Conservation (phyloP, 2,329 filamentous ascomycete species). For the Fusarium sp. region DNA sequence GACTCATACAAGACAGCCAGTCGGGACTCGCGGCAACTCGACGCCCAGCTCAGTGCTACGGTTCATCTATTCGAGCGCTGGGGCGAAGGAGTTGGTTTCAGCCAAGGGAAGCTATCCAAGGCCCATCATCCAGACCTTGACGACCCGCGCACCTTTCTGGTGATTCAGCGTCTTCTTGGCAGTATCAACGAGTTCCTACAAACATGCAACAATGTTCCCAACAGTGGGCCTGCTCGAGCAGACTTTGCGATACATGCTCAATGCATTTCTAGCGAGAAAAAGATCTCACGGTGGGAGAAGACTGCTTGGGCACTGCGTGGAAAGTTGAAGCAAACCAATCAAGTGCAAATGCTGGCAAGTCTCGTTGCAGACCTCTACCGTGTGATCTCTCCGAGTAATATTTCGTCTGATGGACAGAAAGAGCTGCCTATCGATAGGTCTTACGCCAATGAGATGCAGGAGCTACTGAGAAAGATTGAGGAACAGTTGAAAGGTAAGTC, state of each 20-base stretch:
- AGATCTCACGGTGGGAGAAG: background rate
- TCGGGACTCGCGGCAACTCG: background rate
- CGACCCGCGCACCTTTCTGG: accelerated
- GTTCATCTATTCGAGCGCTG: background rate
- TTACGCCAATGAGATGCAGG: background rate
- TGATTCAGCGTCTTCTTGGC: accelerated
- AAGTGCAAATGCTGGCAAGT: background rate
- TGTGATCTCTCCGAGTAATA: accelerated
- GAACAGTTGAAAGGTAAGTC: background rate
- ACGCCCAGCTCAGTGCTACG: background rate
- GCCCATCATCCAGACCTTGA: background rate
- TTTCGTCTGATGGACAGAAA: accelerated
- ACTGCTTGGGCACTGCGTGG: background rate
- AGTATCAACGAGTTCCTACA: background rate
- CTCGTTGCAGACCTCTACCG: background rate
- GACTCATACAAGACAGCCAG: background rate
- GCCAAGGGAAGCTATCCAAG: background rate
- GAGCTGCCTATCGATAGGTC: accelerated
- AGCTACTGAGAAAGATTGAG: background rate
- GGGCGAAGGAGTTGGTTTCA: background rate
- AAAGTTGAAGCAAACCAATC: background rate
- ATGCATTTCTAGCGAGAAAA: too few relatives aligned
- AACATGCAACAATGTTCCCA: accelerated
- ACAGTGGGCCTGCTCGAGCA: too few relatives aligned
- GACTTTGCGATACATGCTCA: too few relatives aligned